Evolutionary conservation across 257 asterid genomes (phyloP).

Genomic region (Solanum rostratum): DNA sequence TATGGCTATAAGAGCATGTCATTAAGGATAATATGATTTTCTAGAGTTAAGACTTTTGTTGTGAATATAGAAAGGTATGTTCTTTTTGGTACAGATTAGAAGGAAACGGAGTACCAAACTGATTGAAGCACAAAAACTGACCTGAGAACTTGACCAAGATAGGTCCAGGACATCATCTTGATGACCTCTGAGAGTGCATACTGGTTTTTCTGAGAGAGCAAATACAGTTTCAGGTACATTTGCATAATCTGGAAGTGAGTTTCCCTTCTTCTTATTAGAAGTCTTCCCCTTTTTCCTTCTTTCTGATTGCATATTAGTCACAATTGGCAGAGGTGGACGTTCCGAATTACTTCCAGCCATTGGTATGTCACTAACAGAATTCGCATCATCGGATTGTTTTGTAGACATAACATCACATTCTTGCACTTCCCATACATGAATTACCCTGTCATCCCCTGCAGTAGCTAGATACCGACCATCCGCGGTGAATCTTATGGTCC

Average conservation of each 20-base stretch:
- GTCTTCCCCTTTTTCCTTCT: conserved; percentile 6
- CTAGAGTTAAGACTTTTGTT: not conserved
- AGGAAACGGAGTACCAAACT: not conserved
- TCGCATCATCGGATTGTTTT: not conserved
- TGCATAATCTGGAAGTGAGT: conserved; percentile 8
- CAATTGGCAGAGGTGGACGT: not conserved
- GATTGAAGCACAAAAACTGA: not conserved
- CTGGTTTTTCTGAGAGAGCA: conserved; percentile 14
- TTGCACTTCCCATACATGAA: conserved; percentile 16
- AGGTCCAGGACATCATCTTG: conserved; percentile 17
- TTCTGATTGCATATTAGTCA: not conserved
- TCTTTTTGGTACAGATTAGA: not conserved
- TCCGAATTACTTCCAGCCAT: not conserved
- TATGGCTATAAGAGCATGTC: not conserved
- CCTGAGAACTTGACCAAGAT: conserved; percentile 21
- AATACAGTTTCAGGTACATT: conserved; percentile 14
- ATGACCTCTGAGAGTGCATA: conserved; percentile 11
- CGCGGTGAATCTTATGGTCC: conserved; percentile 8
- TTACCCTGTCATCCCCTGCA: conserved; percentile 15
- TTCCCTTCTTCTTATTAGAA: not conserved
- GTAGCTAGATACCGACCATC: conserved; percentile 11
- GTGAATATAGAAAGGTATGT: not conserved
- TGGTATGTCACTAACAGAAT: not conserved
- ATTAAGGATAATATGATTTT: not conserved
- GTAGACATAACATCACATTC: conserved; percentile 15